Conservation (phyloP, 768 basidiomycete species). For the Paxillus rubicundulus region DNA sequence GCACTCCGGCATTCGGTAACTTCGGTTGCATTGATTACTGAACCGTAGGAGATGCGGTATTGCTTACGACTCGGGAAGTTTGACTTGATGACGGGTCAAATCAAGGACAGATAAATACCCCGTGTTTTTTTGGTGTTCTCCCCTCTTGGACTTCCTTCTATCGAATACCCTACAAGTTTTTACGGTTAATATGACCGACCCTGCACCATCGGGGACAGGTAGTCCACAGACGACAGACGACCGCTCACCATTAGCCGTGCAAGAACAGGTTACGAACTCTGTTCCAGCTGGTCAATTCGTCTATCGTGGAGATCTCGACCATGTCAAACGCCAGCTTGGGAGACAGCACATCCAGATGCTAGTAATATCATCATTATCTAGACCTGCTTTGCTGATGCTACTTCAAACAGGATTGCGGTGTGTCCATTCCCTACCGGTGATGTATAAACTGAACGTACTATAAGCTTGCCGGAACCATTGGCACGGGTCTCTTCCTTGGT, state of each 20-base stretch:
- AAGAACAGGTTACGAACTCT: background rate
- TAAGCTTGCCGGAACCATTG: slow-evolving; percentile 30
- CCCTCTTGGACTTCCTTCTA: too few relatives aligned
- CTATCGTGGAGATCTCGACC: slow-evolving; percentile 13
- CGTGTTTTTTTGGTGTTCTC: too few relatives aligned
- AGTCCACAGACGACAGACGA: background rate
- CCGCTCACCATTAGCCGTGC: background rate
- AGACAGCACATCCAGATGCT: slow-evolving; percentile 21
- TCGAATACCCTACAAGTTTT: background rate
- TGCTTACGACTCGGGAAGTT: too few relatives aligned
- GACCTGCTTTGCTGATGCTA: background rate
- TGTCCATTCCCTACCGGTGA: background rate
- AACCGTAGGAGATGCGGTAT: too few relatives aligned
- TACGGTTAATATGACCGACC: background rate
- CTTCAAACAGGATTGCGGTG: slow-evolving; percentile 19
- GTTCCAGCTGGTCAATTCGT: slow-evolving; percentile 7
- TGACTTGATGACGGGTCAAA: too few relatives aligned
- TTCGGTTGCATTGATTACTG: too few relatives aligned
- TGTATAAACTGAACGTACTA: background rate
- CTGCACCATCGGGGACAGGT: background rate
- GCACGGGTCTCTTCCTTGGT: slow-evolving; percentile 32
- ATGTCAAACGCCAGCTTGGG: slow-evolving; percentile 19
- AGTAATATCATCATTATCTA: background rate
- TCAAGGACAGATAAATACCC: background rate
- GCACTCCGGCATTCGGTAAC: too few relatives aligned